phyloP scores from a whole-genome alignment of 108 stramenopile species.

The Stephanodiscus triporus region DNA sequence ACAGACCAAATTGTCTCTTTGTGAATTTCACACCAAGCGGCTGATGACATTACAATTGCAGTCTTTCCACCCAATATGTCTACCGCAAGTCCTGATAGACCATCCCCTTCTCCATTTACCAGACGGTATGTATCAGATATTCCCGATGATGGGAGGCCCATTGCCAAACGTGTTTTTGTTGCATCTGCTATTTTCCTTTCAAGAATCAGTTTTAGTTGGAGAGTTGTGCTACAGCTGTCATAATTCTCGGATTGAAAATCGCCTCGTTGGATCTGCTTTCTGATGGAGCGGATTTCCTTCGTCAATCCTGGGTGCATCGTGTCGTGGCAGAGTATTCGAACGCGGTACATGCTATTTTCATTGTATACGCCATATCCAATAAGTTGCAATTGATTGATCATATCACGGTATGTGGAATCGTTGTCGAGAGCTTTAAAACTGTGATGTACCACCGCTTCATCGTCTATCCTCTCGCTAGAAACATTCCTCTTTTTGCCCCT shows the following conservation, averaged over 20 bases:
- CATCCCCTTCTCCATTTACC: conserved; percentile 95
- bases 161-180: conserved; percentile 54
- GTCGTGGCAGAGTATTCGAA: conserved; percentile 77
- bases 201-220: conserved; percentile 56
- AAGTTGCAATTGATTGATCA: conserved; percentile 45
- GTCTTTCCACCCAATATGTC: conserved; percentile 82
- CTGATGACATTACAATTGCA: conserved; percentile 86
- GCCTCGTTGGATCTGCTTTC: conserved; percentile 27
- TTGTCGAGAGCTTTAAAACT: conserved; percentile 14
- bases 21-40: conserved; percentile 93
- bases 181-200: conserved; percentile 59
- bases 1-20: conserved; percentile 54
- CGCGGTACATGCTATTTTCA: conserved; percentile 80
- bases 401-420: conserved; percentile 7
- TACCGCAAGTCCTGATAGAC: conserved; percentile 88
- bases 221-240: conserved; percentile 9
- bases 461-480: conserved; percentile 3
- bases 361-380: conserved; percentile 90
- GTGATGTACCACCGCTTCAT: conserved; percentile 39
- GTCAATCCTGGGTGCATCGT: conserved; percentile 48
- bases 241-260: not conserved
- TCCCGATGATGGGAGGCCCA: conserved; percentile 43
- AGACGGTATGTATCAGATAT: conserved; percentile 82
- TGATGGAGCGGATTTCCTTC: conserved; percentile 32
- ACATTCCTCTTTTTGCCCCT: conserved; percentile 22